Evolutionary conservation across 148 eudicot genomes (phyloP).

Genomic region (Pouteria glomerata): DNA sequence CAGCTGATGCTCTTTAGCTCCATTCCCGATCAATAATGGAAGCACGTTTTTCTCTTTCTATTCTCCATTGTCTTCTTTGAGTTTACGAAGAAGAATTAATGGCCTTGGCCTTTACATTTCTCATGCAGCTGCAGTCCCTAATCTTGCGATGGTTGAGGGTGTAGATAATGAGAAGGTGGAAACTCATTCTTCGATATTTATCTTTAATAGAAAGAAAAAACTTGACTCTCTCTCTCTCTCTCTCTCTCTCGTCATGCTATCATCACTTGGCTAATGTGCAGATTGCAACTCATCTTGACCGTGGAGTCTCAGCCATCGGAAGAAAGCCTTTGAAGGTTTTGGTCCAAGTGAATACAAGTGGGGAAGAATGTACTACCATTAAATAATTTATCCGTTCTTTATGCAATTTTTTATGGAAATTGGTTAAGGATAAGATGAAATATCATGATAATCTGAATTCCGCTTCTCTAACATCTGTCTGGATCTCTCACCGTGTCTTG

Average conservation of each 20-base stretch:
- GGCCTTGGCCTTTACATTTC: slow-evolving; percentile 8
- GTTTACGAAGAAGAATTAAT: neutral
- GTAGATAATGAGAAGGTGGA: slow-evolving; percentile 86
- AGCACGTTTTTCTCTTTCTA: neutral
- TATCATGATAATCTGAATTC: neutral
- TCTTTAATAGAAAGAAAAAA: neutral
- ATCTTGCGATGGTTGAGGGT: slow-evolving; percentile 84
- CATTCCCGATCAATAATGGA: neutral
- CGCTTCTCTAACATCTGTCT: neutral
- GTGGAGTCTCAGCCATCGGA: slow-evolving; percentile 62
- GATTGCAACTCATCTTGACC: slow-evolving; percentile 89
- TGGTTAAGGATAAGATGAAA: neutral
- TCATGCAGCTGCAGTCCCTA: slow-evolving; percentile 83
- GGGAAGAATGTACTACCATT: slow-evolving; percentile 72
- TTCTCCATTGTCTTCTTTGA: neutral
- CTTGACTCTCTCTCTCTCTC: neutral
- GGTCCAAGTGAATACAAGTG: slow-evolving; percentile 96
- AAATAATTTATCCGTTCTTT: neutral
- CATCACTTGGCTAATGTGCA: slow-evolving; percentile 21
- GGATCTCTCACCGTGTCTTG: neutral
- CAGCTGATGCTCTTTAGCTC: neutral
- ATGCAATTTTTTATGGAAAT: neutral
- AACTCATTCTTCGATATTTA: neutral
- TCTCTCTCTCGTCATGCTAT: neutral
- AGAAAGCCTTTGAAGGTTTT: slow-evolving; percentile 80